Conservation (phyloP, 73 alveolate species). For the Tetrahymena borealis region DNA sequence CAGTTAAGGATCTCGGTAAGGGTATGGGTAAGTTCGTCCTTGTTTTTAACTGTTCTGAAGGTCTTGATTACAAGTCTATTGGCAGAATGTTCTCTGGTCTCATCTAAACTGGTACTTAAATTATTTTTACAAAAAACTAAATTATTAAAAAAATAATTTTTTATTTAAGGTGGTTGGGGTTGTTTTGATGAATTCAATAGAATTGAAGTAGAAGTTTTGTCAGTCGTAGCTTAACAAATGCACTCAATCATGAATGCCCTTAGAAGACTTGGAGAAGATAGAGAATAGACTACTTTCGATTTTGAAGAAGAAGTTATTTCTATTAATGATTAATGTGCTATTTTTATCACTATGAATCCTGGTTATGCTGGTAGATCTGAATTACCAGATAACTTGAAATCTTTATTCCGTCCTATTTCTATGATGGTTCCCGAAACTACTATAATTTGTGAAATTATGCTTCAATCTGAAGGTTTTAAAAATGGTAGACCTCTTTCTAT, state of each 20-base stretch:
- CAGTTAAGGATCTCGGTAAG: slow-evolving; percentile 99
- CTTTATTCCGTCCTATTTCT: slow-evolving; percentile 99
- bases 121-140: neutral
- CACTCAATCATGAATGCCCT: slow-evolving; percentile 89
- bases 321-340: slow-evolving; percentile 86
- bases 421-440: slow-evolving; percentile 99
- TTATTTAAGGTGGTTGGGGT: slow-evolving; percentile 98
- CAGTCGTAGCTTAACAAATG: slow-evolving; percentile 99
- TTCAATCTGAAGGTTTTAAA: slow-evolving; percentile 89
- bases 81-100: slow-evolving; percentile 99
- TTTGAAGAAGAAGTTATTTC: slow-evolving; percentile 89
- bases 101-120: slow-evolving; percentile 63
- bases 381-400: slow-evolving; percentile 91
- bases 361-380: slow-evolving; percentile 98
- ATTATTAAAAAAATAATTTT: neutral
- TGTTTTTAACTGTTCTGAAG: slow-evolving; percentile 99
- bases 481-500: slow-evolving; percentile 56
- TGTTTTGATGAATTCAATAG: slow-evolving; percentile 99
- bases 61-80: slow-evolving; percentile 95
- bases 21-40: slow-evolving; percentile 98
- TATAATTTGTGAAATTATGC: slow-evolving; percentile 95
- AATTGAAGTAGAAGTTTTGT: slow-evolving; percentile 98
- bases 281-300: slow-evolving; percentile 59
- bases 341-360: slow-evolving; percentile 99
- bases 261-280: slow-evolving; percentile 44